phyloP scores from a whole-genome alignment of 2,329 filamentous ascomycete genomes.

The Penicillium sp. region DNA sequence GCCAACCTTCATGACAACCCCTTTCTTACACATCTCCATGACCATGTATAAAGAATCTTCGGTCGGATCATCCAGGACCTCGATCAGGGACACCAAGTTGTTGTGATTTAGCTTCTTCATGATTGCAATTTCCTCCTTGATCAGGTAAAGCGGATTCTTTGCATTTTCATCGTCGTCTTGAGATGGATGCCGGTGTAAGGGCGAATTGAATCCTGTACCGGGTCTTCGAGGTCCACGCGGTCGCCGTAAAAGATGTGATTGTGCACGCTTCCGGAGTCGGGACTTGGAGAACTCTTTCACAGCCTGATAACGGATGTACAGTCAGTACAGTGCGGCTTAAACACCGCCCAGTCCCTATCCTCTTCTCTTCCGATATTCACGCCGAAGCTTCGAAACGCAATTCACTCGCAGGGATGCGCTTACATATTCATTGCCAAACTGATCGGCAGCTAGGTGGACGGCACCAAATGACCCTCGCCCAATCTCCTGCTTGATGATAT shows the following conservation, averaged over 20 bases:
- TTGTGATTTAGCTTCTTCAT: slow-evolving; percentile 98
- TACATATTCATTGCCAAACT: slow-evolving; percentile 92
- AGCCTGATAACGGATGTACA: slow-evolving; percentile 55
- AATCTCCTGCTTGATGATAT: slow-evolving; percentile 91
- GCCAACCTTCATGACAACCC: slow-evolving; percentile 93
- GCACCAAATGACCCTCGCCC: slow-evolving; percentile 95
- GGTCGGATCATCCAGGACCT: slow-evolving; percentile 92
- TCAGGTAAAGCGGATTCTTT: slow-evolving; percentile 78
- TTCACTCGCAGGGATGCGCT: slow-evolving; percentile 39
- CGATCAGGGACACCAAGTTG: slow-evolving; percentile 89
- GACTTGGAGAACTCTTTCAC: slow-evolving; percentile 98
- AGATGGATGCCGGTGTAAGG: slow-evolving; percentile 63
- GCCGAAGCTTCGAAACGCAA: not conserved
- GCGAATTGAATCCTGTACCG: slow-evolving; percentile 65
- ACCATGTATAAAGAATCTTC: slow-evolving; percentile 99
- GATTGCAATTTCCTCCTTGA: slow-evolving; percentile 94
- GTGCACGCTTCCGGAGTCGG: slow-evolving; percentile 82
- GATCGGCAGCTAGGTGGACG: slow-evolving; percentile 86
- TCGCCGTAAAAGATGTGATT: slow-evolving; percentile 80
- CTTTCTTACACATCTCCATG: slow-evolving; percentile 98
- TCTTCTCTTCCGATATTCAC: too few species aligned
- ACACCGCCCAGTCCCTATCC: not conserved
- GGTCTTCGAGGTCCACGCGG: slow-evolving; percentile 59
- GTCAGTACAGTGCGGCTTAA: slow-evolving; percentile 1
- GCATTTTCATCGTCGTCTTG: slow-evolving; percentile 56